phyloP scores from a whole-genome alignment of 306 rosid genomes.

The Acacia confusa region DNA sequence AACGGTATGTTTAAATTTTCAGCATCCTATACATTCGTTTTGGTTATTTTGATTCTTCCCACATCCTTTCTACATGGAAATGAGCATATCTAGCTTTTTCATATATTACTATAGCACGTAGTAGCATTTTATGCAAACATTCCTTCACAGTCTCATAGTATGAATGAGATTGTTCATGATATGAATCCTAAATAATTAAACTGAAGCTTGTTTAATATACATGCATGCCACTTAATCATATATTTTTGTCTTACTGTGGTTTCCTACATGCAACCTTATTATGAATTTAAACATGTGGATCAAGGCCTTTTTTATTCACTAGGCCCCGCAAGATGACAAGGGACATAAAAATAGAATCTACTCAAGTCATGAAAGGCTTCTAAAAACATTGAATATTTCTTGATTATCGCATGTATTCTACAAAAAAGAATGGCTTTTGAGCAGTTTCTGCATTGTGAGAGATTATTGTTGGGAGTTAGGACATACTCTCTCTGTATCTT shows the following conservation, averaged over 20 bases:
- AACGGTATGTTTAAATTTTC: conserved; percentile 30
- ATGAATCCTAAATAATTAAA: neutral
- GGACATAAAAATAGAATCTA: neutral
- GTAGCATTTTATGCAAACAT: neutral
- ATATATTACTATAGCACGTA: neutral
- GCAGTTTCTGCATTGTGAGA: neutral
- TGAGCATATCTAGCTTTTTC: neutral
- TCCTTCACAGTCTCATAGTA: neutral
- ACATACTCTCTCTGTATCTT: neutral
- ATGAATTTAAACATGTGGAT: neutral
- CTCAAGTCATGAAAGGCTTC: neutral
- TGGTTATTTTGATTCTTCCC: conserved; percentile 18
- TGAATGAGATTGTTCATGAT: neutral
- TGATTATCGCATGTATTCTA: neutral
- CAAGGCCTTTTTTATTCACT: neutral
- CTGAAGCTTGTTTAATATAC: neutral
- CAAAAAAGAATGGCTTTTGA: neutral
- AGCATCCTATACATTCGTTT: conserved; percentile 7
- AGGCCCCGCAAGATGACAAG: neutral
- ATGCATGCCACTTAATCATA: neutral
- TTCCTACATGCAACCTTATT: neutral
- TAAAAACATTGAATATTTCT: neutral
- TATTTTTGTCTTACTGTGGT: neutral
- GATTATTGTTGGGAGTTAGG: neutral
- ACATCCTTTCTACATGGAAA: neutral